These are phyloP conservation scores for Colletotrichum sp. DNA, from an alignment of 2,329 filamentous ascomycete species.

Conservation along the genomic window DNA sequence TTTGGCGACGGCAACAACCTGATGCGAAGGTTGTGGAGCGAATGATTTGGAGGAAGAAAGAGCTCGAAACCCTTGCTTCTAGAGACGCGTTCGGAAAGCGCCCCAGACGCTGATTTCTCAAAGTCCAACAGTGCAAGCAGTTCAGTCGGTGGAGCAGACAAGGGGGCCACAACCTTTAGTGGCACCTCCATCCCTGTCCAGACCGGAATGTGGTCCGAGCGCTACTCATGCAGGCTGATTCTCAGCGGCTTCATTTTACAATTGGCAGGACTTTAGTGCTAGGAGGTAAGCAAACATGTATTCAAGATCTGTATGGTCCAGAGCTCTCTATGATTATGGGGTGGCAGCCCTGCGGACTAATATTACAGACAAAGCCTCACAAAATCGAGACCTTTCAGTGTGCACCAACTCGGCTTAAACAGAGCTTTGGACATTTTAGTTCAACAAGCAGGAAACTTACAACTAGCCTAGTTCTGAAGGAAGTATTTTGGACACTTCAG, in stretches of 20 bases:
- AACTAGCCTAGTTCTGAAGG: not conserved
- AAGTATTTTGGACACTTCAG: rapidly evolving
- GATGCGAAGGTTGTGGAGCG: not conserved
- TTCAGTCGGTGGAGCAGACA: not conserved
- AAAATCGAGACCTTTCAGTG: not conserved
- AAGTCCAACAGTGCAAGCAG: not conserved
- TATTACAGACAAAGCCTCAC: too few relatives aligned
- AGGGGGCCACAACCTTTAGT: not conserved
- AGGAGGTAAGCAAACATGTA: not conserved
- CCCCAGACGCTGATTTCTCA: not conserved
- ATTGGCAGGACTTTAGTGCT: not conserved
- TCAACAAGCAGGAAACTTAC: not conserved
- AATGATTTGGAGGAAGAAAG: not conserved
- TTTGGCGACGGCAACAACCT: not conserved
- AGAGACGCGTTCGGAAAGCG: constrained; percentile 6
- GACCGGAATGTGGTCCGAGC: not conserved
- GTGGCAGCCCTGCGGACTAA: rapidly evolving
- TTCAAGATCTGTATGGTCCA: rapidly evolving
- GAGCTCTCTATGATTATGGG: too few relatives aligned
- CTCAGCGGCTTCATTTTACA: not conserved
- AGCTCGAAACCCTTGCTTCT: not conserved
- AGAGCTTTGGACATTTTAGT: not conserved
- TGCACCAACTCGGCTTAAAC: rapidly evolving
- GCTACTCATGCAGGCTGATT: not conserved
- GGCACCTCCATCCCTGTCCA: not conserved